These are phyloP conservation scores for Pisolithus albus DNA, from an alignment of 768 basidiomycete species.

Conservation along the genomic window DNA sequence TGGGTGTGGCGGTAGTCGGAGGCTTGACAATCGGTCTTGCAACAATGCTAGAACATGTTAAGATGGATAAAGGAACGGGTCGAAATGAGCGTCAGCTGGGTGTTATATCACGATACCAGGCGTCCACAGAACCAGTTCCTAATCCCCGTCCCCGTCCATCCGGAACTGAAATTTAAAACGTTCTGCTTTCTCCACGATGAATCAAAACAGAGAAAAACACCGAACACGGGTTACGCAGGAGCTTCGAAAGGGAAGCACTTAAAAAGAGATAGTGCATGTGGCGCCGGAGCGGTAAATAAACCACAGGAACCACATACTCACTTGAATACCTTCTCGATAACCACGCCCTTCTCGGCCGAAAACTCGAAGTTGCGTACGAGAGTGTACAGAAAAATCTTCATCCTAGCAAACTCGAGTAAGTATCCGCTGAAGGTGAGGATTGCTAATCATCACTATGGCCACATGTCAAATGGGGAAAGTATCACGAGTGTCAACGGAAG, in stretches of 20 bases:
- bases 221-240: too few species aligned
- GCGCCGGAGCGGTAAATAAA: conserved; percentile 6
- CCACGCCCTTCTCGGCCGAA: conserved; percentile 41
- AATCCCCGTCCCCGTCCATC: too few species aligned
- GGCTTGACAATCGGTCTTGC: conserved; percentile 4
- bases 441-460: not conserved
- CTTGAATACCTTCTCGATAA: conserved; percentile 61
- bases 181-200: not conserved
- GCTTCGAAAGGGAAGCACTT: too few species aligned
- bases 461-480: too few species aligned
- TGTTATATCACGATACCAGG: not conserved
- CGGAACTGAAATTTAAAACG: too few species aligned
- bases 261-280: too few species aligned
- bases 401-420: conserved; percentile 31
- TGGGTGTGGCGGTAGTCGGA: too few species aligned
- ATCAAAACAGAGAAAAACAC: not conserved
- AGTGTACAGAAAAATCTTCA: conserved; percentile 56
- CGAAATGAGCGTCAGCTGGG: conserved; percentile 4
- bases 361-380: conserved; percentile 53
- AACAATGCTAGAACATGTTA: conserved; percentile 3
- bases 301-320: conserved; percentile 28
- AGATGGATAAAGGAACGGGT: conserved; percentile 5
- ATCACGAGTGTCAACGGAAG: too few species aligned
- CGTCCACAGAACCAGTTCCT: not conserved
- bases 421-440: not conserved